Evolutionary conservation across 1,139 yeast genomes (phyloP).

Genomic region (Hyphopichia wangnamkhiaoensis): DNA sequence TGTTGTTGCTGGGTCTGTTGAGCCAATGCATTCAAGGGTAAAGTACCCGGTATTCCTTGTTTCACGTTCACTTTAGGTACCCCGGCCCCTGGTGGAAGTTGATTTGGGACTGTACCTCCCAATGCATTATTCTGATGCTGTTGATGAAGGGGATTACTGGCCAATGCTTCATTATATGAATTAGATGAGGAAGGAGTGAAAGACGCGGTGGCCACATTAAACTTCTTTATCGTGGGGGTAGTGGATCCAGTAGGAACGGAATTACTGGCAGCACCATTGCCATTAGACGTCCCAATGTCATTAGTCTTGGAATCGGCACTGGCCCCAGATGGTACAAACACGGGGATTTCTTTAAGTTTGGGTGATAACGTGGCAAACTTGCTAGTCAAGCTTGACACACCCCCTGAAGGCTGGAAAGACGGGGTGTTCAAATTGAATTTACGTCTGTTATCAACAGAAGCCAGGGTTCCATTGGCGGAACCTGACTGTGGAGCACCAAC

Average conservation of each 20-base stretch:
- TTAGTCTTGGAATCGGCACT: background rate
- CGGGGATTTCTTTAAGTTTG: constrained; percentile 53
- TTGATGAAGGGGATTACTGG: background rate
- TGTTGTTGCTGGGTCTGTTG: background rate
- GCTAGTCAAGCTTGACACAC: constrained; percentile 26
- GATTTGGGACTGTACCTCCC: no score
- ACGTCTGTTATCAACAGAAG: constrained; percentile 24
- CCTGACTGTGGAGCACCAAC: no score
- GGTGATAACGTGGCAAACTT: constrained; percentile 55
- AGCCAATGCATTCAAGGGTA: background rate
- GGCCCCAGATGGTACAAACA: constrained; percentile 56
- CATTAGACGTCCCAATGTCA: constrained; percentile 2
- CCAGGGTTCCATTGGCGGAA: constrained; percentile 6
- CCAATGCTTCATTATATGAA: background rate
- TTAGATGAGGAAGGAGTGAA: constrained; percentile 23
- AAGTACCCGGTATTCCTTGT: background rate
- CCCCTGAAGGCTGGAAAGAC: constrained; percentile 55
- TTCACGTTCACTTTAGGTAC: background rate
- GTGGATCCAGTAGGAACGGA: constrained; percentile 4
- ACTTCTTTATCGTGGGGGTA: constrained; percentile 16
- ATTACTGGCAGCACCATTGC: constrained; percentile 2
- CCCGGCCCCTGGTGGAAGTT: background rate
- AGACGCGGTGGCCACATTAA: constrained; percentile 34
- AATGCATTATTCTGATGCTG: background rate
- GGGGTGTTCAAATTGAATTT: constrained; percentile 67